Evolutionary conservation across 495 filamentous ascomycete genomes (phyloP).

Genomic region (Apodospora peruviana): DNA sequence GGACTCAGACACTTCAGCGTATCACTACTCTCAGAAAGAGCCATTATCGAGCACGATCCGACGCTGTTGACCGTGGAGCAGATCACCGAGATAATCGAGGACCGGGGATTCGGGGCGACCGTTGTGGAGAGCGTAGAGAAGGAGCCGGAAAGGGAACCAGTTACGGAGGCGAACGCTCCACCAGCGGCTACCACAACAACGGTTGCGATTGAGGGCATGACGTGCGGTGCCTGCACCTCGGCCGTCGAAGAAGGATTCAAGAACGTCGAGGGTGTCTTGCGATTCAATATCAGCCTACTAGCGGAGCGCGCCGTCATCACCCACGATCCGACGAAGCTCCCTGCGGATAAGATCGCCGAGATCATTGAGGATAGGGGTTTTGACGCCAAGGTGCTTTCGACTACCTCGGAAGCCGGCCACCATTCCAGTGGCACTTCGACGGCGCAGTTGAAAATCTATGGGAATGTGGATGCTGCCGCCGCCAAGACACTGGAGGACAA

Average conservation of each 20-base stretch:
- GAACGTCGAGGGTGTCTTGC: slow-evolving; percentile 64
- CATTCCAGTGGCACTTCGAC: slow-evolving; percentile 45
- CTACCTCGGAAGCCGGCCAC: slow-evolving; percentile 38
- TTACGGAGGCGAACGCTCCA: slow-evolving; percentile 10
- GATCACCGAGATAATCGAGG: slow-evolving; percentile 79
- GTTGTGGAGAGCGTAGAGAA: slow-evolving; percentile 53
- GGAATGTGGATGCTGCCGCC: slow-evolving; percentile 61
- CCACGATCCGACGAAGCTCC: slow-evolving; percentile 66
- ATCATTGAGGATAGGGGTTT: slow-evolving; percentile 91
- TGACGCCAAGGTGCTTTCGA: slow-evolving; percentile 74
- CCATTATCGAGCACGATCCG: slow-evolving; percentile 81
- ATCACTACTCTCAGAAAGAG: slow-evolving; percentile 85
- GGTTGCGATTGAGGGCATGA: slow-evolving; percentile 93
- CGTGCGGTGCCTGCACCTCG: slow-evolving; percentile 90
- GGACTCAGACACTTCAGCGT: slow-evolving; percentile 88
- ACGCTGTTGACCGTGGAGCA: slow-evolving; percentile 58
- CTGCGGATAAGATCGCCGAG: slow-evolving; percentile 71
- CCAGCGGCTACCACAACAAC: slow-evolving; percentile 61
- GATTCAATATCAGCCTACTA: slow-evolving; percentile 91
- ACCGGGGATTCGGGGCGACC: slow-evolving; percentile 83
- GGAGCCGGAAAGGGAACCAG: slow-evolving; percentile 29
- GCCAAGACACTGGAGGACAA: slow-evolving; percentile 66
- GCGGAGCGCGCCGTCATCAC: slow-evolving; percentile 87
- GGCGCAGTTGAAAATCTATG: slow-evolving; percentile 78
- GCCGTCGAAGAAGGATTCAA: slow-evolving; percentile 80